Conservation (phyloP, 345 rosid genomes). For the Alliaria petiolata region DNA sequence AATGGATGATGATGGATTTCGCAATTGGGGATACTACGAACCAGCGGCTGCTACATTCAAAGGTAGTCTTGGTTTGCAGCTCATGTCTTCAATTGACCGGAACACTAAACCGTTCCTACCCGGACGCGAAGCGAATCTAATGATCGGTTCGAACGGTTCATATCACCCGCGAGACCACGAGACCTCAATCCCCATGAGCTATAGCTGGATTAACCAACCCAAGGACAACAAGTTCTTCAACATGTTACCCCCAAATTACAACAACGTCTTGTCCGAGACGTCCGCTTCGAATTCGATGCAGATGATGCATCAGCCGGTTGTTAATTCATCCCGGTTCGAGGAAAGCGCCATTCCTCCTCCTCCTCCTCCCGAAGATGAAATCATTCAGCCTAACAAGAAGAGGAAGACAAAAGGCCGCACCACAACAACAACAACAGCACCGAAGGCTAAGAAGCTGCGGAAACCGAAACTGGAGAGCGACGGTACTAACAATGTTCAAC, state of each 20-base stretch:
- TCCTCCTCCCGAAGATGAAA: slow-evolving; percentile 40
- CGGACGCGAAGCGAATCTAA: slow-evolving; percentile 62
- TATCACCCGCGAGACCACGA: slow-evolving; percentile 60
- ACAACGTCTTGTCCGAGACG: slow-evolving; percentile 46
- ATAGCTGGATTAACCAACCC: slow-evolving; percentile 66
- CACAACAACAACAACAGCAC: no score
- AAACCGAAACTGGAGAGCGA: slow-evolving; percentile 58
- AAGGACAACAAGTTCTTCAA: slow-evolving; percentile 68
- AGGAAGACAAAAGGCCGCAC: no score
- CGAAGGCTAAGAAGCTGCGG: slow-evolving; percentile 63
- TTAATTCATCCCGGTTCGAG: slow-evolving; percentile 46
- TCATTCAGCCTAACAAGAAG: no score
- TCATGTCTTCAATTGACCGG: slow-evolving; percentile 73
- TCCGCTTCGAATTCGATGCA: slow-evolving; percentile 55
- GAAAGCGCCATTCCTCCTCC: slow-evolving; percentile 27
- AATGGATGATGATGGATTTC: slow-evolving; percentile 79
- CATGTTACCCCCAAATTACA: slow-evolving; percentile 48
- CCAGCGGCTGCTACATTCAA: slow-evolving; percentile 55
- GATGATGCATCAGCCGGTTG: slow-evolving; percentile 40
- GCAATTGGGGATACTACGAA: slow-evolving; percentile 91
- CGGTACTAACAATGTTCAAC: slow-evolving; percentile 21
- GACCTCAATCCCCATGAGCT: slow-evolving; percentile 50
- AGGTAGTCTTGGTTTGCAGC: slow-evolving; percentile 78
- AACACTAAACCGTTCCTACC: slow-evolving; percentile 71
- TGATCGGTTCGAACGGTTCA: slow-evolving; percentile 52